A percentile compares a stretch with the other conserved stretches of the same genome.
Conservation (phyloP, 768 basidiomycete species). For the Termitomyces titanicus region DNA sequence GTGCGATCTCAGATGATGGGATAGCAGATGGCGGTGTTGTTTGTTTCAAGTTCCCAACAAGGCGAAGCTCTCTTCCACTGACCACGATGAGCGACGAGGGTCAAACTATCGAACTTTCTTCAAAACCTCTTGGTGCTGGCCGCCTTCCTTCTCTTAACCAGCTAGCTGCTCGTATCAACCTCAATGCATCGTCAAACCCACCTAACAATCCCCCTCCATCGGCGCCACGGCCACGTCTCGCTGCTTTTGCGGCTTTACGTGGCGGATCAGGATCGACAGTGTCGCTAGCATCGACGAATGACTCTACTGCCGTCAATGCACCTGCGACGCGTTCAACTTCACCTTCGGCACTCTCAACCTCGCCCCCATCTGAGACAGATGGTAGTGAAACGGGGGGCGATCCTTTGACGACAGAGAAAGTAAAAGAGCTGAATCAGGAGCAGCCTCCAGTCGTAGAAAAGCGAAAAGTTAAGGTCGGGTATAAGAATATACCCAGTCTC, state of each 20-base stretch:
- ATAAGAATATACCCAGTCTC: constrained; percentile 85
- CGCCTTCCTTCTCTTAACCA: constrained; percentile 77
- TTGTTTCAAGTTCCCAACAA: constrained; percentile 1
- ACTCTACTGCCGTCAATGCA: constrained; percentile 65
- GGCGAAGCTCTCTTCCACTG: constrained; percentile 7
- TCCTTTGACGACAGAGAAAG: constrained; percentile 60
- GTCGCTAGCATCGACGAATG: constrained; percentile 49
- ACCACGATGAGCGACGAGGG: constrained; percentile 19
- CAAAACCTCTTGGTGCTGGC: constrained; percentile 18
- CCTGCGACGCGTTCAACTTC: constrained; percentile 67
- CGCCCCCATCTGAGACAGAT: constrained; percentile 42
- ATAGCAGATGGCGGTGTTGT: constrained; percentile 14
- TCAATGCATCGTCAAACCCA: constrained; percentile 29
- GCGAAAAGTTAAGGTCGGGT: constrained; percentile 52
- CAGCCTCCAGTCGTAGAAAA: constrained; percentile 34
- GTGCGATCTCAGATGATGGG: neutral
- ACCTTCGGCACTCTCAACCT: constrained; percentile 48
- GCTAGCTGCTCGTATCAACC: constrained; percentile 73
- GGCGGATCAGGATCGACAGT: constrained; percentile 56
- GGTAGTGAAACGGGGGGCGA: constrained; percentile 35
- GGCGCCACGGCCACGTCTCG: constrained; percentile 64
- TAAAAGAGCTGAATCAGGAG: constrained; percentile 63
- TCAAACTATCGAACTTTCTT: constrained; percentile 11
- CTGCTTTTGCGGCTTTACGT: constrained; percentile 66
- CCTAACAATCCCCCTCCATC: constrained; percentile 22